Conservation (phyloP, 2,329 filamentous ascomycete genomes). For the Achaetomium macrosporum region DNA sequence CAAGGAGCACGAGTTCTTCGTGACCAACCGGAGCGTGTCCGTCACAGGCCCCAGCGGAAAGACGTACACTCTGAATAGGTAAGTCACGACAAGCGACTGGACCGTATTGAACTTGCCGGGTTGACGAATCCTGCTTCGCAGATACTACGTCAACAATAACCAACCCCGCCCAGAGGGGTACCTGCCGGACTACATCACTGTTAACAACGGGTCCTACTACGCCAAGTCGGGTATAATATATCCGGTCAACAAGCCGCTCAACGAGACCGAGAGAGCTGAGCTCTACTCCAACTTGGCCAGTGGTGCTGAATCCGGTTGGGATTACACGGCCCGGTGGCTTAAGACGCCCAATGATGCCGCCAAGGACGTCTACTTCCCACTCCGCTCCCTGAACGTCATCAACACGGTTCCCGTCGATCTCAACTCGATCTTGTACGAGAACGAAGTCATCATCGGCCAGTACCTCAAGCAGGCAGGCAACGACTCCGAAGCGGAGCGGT, state of each 20-base stretch:
- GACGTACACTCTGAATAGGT: constrained; percentile 53
- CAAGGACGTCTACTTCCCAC: constrained; percentile 57
- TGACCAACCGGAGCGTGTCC: constrained; percentile 52
- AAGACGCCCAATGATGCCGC: constrained; percentile 51
- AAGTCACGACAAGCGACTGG: constrained; percentile 18
- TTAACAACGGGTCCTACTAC: constrained; percentile 60
- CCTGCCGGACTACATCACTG: constrained; percentile 58
- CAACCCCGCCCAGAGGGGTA: constrained; percentile 63
- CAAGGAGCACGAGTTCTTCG: constrained; percentile 59
- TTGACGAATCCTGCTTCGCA: constrained; percentile 17
- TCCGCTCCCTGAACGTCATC: constrained; percentile 56
- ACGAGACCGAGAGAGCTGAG: constrained; percentile 43
- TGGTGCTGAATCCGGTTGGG: constrained; percentile 61
- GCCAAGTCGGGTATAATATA: constrained; percentile 53
- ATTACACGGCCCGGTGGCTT: constrained; percentile 57
- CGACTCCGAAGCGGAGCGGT: constrained; percentile 41
- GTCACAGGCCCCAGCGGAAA: constrained; percentile 39
- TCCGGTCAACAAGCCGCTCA: constrained; percentile 44
- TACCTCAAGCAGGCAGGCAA: constrained; percentile 51
- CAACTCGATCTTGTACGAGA: constrained; percentile 62
- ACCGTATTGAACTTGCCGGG: background rate
- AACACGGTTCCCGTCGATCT: constrained; percentile 59
- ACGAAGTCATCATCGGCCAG: constrained; percentile 53
- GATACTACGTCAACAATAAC: constrained; percentile 57
- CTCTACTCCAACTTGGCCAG: constrained; percentile 59